These are phyloP conservation scores for Raddia distichophylla DNA, from an alignment of 176 grass and related monocot species.

Conservation along the genomic window DNA sequence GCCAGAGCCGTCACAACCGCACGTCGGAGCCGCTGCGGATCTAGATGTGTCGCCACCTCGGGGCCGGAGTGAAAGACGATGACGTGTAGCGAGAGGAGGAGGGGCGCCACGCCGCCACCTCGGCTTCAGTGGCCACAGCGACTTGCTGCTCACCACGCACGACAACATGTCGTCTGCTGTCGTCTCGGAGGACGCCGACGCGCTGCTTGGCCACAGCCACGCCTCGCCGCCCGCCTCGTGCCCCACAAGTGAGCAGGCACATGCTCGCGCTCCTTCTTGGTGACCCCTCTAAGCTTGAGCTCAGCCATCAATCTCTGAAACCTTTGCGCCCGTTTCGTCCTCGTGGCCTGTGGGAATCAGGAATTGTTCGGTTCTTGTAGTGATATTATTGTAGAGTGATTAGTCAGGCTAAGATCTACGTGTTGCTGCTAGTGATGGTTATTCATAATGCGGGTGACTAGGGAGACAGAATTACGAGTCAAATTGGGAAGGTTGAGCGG, in stretches of 20 bases:
- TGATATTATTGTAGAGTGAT: conserved; percentile 34
- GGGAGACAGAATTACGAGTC: too few species aligned
- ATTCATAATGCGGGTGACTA: too few species aligned
- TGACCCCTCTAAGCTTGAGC: neutral
- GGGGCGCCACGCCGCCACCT: conserved; percentile 26
- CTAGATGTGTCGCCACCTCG: too few species aligned
- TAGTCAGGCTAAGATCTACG: conserved; percentile 44
- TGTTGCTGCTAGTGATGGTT: neutral
- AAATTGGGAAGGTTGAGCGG: too few species aligned
- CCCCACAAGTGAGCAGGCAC: conserved; percentile 57
- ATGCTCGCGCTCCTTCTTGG: neutral
- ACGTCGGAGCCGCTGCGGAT: too few species aligned
- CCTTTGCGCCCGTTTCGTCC: neutral
- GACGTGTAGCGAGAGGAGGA: too few species aligned
- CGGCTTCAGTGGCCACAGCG: conserved; percentile 41
- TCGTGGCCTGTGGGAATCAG: too few species aligned
- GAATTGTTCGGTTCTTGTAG: conserved; percentile 5
- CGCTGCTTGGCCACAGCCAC: conserved; percentile 56
- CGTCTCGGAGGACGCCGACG: conserved; percentile 64
- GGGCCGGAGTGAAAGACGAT: too few species aligned
- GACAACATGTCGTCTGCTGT: conserved; percentile 64
- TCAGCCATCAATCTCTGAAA: neutral
- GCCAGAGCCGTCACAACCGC: too few species aligned
- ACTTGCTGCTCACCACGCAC: conserved; percentile 85
- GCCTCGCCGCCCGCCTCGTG: conserved; percentile 60